Evolutionary conservation across 2,329 filamentous ascomycete genomes (phyloP), one percentile per base, ranked within the genome.

Genomic region (Fusarium sp.): DNA sequence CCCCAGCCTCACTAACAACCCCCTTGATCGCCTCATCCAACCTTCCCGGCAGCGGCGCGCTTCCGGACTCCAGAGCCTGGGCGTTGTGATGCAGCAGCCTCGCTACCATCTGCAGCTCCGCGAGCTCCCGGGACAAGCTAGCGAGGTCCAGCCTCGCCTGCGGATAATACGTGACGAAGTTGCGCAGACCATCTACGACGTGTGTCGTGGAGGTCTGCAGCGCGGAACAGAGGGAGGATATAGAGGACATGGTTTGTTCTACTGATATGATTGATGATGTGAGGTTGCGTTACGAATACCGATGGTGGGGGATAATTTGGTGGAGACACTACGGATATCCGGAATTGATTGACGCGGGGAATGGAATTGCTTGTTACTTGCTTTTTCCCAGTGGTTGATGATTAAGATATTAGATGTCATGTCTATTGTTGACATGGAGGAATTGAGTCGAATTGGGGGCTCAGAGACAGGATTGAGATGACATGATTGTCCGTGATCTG

Each of bases 121-220:
- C 72, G 15, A 79, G 74, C 72, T 79, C 78, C n/a, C 77, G 78
- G 24, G 74, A 77, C 51, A 36, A 79, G 64, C 26, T 62, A 47
- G 70, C 64, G 8, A 79, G 70, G 62, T 75, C 75, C 15, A 77
- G 67, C 26, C 78, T 77, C 32, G 76, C 68, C 22, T 71, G 73
- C 32, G 78, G 76, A 45, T 73, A 76, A 17, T 70, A 62, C 42
- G 76, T 70, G 32, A 79, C 68, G 28, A 79, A 78, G 57, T 67
- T 69, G 45, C 75, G 66, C 47, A 79, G 75, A 34, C 66, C 72
- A 15, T 76, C 76, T 51, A 71, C 66, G 45, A 70, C 65, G 4
- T 64, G 68, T 17, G 63, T 60, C 26, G 70, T 70, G 41, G 77
- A 68, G 11, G 64, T 68, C 42, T 78, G 74, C 6, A 79, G 73